Evolutionary conservation across 768 basidiomycete genomes (phyloP), one percentile per base, ranked within the genome.

Genomic region (Lactarius trivialis): DNA sequence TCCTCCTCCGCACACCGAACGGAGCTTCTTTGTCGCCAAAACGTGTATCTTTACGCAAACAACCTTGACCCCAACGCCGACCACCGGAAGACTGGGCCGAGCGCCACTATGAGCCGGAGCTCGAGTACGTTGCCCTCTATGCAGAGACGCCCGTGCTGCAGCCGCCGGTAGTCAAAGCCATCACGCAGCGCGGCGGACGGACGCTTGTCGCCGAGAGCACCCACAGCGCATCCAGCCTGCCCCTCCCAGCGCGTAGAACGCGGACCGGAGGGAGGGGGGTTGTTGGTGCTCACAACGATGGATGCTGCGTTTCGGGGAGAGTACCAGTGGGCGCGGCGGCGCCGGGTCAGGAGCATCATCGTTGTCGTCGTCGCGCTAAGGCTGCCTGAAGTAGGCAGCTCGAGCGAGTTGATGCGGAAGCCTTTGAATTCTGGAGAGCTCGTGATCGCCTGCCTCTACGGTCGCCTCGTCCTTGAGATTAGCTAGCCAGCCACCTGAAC

Each of bases 71-170:
- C 79, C 80, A 82, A 66, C 77, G 73, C 84, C 85, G 84, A 5
- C 83, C 84, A 1, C 81, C 74, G 73, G 34, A 88, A 71, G 17
- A 86, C 81, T 74, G 73, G 36, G 72, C 70, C 80, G 81, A 82
- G 33, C 85, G 70, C 66, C 78, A 73, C 76, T 6, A 30, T 30
- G 30, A 87, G n/a, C n/a, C n/a, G n/a, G n/a, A n/a, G 74, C 75
- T 87, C 85, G 45, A 81, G 71, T 30, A 81, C 77, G 67, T 87
- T 87, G 64, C 77, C 73, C 0, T 84, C 85, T 85, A 85, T 19
- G 79, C 67, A 70, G 86, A 87, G 2, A 79, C 78, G 9, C 85
- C 85, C 2, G 85, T 87, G 70, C 87, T 84, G 1, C 85, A 84
- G 7, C 85, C 85, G 68, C 81, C 82, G 7, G 83, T 83, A 56